These are phyloP conservation scores for Capronia coronata DNA, from an alignment of 2,329 filamentous ascomycete genomes.

Conservation along the genomic window DNA sequence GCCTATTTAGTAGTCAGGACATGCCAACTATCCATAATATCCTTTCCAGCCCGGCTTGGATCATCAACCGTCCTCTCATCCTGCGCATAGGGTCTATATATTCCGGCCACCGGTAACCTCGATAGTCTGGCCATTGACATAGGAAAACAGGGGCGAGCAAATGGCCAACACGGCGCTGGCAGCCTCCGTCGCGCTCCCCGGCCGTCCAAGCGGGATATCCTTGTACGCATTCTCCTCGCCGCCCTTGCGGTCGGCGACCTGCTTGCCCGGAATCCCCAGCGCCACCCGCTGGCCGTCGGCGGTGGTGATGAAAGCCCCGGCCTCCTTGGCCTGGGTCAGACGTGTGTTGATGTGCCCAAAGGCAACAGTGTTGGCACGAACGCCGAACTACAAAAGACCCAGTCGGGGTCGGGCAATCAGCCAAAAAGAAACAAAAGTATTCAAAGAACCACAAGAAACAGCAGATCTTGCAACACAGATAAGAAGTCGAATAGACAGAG, in stretches of 20 bases:
- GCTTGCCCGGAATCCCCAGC: constrained; percentile 63
- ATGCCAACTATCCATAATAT: no score
- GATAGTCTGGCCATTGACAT: constrained; percentile 81
- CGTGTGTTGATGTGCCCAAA: constrained; percentile 77
- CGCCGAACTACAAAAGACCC: constrained; percentile 54
- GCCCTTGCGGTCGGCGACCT: constrained; percentile 38
- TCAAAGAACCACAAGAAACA: no score
- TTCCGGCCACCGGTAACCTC: constrained; percentile 72
- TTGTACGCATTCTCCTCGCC: constrained; percentile 40
- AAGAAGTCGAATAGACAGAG: no score
- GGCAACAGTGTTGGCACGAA: constrained; percentile 74
- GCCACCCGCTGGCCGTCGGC: constrained; percentile 69
- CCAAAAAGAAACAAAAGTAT: neutral
- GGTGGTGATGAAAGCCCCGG: constrained; percentile 69
- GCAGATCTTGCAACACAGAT: no score
- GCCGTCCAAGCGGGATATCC: constrained; percentile 72
- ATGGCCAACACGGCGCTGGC: constrained; percentile 71
- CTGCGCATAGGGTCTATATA: constrained; percentile 41
- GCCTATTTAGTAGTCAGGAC: no score
- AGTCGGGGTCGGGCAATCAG: neutral
- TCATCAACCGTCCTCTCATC: neutral
- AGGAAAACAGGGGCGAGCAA: constrained; percentile 73
- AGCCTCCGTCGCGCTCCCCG: constrained; percentile 73
- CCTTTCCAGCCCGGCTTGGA: no score
- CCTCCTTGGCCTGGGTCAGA: constrained; percentile 76